These are phyloP conservation scores for Fusarium transvaalense DNA, from an alignment of 2,329 filamentous ascomycete genomes.

Conservation along the genomic window DNA sequence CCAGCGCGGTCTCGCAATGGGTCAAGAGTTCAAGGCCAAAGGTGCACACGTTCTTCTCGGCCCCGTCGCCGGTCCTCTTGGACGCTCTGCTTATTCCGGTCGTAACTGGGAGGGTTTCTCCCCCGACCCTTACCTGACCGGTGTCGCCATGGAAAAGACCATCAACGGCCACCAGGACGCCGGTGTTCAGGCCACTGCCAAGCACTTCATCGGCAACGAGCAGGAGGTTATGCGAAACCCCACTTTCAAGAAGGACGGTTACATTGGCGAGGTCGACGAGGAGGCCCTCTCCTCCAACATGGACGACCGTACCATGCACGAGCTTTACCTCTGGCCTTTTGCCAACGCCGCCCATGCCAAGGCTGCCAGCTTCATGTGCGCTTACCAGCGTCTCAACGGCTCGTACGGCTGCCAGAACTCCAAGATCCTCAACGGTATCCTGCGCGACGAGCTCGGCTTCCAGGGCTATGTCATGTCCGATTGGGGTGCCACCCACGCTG, in stretches of 20 bases:
- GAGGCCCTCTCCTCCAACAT: slow-evolving; percentile 60
- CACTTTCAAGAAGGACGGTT: slow-evolving; percentile 43
- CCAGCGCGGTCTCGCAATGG: slow-evolving; percentile 66
- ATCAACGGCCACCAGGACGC: slow-evolving; percentile 53
- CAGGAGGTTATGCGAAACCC: slow-evolving; percentile 53
- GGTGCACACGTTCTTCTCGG: slow-evolving; percentile 76
- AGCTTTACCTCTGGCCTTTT: slow-evolving; percentile 57
- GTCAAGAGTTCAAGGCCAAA: slow-evolving; percentile 75
- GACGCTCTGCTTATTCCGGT: slow-evolving; percentile 61
- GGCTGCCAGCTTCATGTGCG: slow-evolving; percentile 68
- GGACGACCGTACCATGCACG: slow-evolving; percentile 71
- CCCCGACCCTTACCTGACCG: slow-evolving; percentile 76
- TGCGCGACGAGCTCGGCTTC: slow-evolving; percentile 85
- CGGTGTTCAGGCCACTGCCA: slow-evolving; percentile 56
- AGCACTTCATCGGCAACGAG: slow-evolving; percentile 57
- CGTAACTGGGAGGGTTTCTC: slow-evolving; percentile 75
- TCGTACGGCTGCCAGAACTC: slow-evolving; percentile 87
- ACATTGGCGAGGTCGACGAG: slow-evolving; percentile 40
- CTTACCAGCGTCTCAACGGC: slow-evolving; percentile 84
- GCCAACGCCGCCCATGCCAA: slow-evolving; percentile 52
- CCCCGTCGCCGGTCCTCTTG: slow-evolving; percentile 57
- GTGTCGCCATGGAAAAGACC: slow-evolving; percentile 59
- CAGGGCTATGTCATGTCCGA: slow-evolving; percentile 85
- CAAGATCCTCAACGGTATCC: slow-evolving; percentile 77
- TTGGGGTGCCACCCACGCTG: slow-evolving; percentile 81